These are phyloP conservation scores for Gaeumannomyces sp. DNA, from an alignment of 2,329 filamentous ascomycete species.

Conservation along the genomic window DNA sequence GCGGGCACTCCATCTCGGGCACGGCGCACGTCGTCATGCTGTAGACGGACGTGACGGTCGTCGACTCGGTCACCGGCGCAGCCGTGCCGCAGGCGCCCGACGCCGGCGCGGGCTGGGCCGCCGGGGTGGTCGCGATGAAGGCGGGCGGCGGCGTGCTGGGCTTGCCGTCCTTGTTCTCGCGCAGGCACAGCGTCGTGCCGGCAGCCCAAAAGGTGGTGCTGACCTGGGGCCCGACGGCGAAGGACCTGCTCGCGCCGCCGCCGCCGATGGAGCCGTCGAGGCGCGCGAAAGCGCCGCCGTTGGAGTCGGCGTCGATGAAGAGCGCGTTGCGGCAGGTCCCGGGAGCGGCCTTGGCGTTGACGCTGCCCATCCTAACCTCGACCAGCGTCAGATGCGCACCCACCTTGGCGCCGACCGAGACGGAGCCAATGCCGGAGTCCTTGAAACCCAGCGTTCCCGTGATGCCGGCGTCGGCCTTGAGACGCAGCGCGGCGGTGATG, in stretches of 20 bases:
- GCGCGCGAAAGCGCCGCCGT: conserved; percentile 13
- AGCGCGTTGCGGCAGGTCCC: conserved; percentile 12
- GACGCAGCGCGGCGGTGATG: conserved; percentile 14
- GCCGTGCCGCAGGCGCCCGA: conserved; percentile 6
- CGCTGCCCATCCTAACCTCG: conserved; percentile 14
- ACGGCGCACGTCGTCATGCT: conserved; percentile 14
- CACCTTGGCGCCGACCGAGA: conserved; percentile 10
- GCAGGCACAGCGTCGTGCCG: conserved; percentile 15
- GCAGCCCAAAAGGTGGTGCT: conserved; percentile 14
- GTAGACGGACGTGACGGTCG: conserved; percentile 11
- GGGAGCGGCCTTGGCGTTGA: background rate
- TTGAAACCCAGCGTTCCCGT: conserved; percentile 8
- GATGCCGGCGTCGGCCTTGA: conserved; percentile 14
- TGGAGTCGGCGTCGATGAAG: conserved; percentile 15
- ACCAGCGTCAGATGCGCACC: conserved; percentile 14
- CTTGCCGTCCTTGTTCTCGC: background rate
- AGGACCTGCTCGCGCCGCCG: conserved; percentile 2
- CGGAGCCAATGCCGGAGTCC: background rate
- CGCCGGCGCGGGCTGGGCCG: background rate
- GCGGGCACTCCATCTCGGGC: conserved; percentile 15
- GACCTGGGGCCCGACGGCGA: conserved; percentile 6
- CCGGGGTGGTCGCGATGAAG: conserved; percentile 7
- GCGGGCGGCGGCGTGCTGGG: background rate
- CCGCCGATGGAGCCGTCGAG: conserved; percentile 8
- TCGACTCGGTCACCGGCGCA: conserved; percentile 10